Base-by-base conservation (phyloP, 23 red algal genomes). In the Agarophyton chilense region DNA sequence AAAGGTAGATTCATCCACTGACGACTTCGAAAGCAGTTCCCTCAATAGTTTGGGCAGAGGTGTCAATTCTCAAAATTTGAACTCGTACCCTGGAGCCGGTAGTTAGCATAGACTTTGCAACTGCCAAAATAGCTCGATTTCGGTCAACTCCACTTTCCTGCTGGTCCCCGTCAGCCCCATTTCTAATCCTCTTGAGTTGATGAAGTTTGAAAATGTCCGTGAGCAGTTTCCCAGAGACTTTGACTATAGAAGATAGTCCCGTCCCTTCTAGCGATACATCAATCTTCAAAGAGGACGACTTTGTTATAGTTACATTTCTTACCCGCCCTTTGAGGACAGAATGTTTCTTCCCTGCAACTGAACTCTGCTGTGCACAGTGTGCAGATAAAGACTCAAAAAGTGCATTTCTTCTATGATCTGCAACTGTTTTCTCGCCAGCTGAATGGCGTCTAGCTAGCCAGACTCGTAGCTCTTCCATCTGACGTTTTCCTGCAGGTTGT, bases 361-460 rank as follows among this genome's bases (percentile, higher is more conserved):
- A 83, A 56, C 54, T 45, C 42, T 88, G 82, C 52, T 76, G 72
- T 11, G 78, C 92, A 38, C 83, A 88, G 39, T 74, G 50, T 25
- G 42, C 74, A 34, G 92, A 85, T 14, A 94, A 76, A 10, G 92
- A 79, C 14, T 89, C 83, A 76, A 88, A 94, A 24, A 94, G 84
- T 12, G 81, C 81, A 32, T 42, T 72, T 61, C 54, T 53, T 18
- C 92, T 29, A 13, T 44, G 72, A 29, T 89, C 77, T 26, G 62
- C 18, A 0, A 94, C 58, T 34, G 77, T 76, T 71, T 45, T 68
- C 39, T 85, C 45, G 4, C 49, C 70, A n/a, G 72, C 82, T 36
- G 77, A 40, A 28, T 87, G 92, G 13, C 92, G 82, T 47, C 43
- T 84, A 24, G 74, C 92, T 16, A 94, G 49, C 83, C 84, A 94